Evolutionary conservation across 2,329 filamentous ascomycete species (phyloP), one percentile per base, ranked within the genome.

Genomic region (Phialemoniopsis sp.): DNA sequence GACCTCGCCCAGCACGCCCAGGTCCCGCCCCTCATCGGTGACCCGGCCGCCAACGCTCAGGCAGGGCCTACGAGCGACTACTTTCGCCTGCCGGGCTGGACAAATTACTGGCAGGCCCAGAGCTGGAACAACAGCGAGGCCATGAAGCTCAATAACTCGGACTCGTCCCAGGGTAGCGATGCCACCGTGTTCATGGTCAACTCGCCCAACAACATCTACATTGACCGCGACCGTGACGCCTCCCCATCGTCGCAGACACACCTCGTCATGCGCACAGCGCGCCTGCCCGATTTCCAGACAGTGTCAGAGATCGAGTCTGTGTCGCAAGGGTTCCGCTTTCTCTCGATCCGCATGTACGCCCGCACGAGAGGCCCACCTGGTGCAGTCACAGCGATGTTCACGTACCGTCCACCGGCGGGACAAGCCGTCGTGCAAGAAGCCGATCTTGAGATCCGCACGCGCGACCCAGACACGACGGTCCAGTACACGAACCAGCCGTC

Each of bases 401-500:
- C 56, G 12, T 62, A 60, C 50, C 49, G 51, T 10, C 46, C 53
- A 17, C 48, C 46, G 13, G 43, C 47, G 14, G 42, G 46, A 13
- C 37, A 47, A 3, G 30, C 32, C 5, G 38, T 45, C 5, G 49
- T 52, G 14, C 51, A 54, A 37, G 50, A 58, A 8, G 40, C 55
- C n/a, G 49, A 55, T 18, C 55, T 66, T 17, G 63, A 67, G 48
- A 56, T 67, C 40, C 55, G 61, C n/a, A 67, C 64, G 3, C 47
- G 42, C 7, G 60, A 64, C 38, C 57, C 58, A 8, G 42, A 44
- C 4, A 47, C 43, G 29, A 52, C 50, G 38, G 58, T 66, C 26
- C 58, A 61, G 41, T 75, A 73, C 53, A 73, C 69, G 3, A 76
- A 75, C 47, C 72, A 76, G 49, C 70, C 70, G 2, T 47, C 63